phyloP scores from a whole-genome alignment of 2,329 filamentous ascomycete species.

The Lojkania enalia region DNA sequence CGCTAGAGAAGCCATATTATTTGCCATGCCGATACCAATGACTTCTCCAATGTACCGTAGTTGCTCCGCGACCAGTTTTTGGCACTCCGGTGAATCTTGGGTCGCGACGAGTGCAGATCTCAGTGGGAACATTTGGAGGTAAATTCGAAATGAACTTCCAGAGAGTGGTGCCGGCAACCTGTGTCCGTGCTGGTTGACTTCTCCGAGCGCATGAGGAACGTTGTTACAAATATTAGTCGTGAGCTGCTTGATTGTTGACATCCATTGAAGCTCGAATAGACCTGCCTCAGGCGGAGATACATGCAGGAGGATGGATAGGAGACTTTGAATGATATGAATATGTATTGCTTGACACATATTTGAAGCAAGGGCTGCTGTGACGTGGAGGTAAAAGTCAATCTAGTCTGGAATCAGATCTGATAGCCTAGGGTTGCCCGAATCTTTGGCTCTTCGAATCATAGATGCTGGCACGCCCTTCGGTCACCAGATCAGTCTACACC shows the following conservation, averaged over 20 bases:
- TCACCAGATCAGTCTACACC: background rate
- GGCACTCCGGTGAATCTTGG: background rate
- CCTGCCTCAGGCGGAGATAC: background rate
- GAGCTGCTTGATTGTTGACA: background rate
- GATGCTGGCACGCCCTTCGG: background rate
- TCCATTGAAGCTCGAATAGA: slow-evolving; percentile 1
- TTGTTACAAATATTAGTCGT: slow-evolving; percentile 5
- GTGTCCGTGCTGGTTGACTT: background rate
- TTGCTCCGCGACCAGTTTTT: background rate
- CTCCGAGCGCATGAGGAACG: slow-evolving; percentile 5
- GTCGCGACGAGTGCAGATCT: slow-evolving; percentile 4
- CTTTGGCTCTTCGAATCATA: background rate
- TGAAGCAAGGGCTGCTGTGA: background rate
- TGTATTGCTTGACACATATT: slow-evolving; percentile 5
- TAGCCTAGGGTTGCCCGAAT: background rate
- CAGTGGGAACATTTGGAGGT: slow-evolving; percentile 7
- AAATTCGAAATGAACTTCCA: slow-evolving; percentile 5
- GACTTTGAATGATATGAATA: slow-evolving; percentile 4
- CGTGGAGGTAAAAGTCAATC: background rate
- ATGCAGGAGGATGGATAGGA: slow-evolving; percentile 1
- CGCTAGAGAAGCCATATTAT: background rate
- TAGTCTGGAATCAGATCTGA: background rate
- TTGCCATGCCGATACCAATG: slow-evolving; percentile 11
- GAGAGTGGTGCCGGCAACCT: background rate
- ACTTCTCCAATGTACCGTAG: slow-evolving; percentile 6